Percentiles rank a stretch among this genome's conserved stretches.
phyloP scores from a whole-genome alignment of 208 protist genomes.

The Acanthamoeba rhysodes region DNA sequence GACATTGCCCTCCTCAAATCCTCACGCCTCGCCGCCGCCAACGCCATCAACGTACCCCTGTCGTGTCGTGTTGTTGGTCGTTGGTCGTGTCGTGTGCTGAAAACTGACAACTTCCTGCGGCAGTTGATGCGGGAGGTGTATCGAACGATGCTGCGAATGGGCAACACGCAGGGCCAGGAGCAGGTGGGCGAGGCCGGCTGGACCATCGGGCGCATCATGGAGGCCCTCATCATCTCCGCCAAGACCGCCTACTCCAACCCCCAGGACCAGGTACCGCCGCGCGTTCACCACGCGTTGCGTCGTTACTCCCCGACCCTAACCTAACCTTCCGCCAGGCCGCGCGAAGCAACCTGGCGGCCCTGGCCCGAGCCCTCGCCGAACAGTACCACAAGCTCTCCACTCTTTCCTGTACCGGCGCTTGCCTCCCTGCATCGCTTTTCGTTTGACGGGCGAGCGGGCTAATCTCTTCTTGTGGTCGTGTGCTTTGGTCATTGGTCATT shows the following conservation, averaged over 20 bases:
- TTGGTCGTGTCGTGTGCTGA: neutral
- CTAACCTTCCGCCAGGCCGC: neutral
- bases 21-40: constrained; percentile 6
- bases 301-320: too few relatives aligned
- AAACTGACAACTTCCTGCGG: neutral
- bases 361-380: constrained; percentile 22
- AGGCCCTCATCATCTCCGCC: constrained; percentile 65
- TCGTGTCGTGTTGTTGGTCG: too few relatives aligned
- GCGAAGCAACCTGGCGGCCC: neutral
- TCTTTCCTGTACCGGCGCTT: neutral
- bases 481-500: too few relatives aligned
- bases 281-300: too few relatives aligned
- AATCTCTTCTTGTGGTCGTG: too few relatives aligned
- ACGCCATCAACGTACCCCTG: constrained; percentile 27
- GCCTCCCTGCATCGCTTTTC: too few relatives aligned
- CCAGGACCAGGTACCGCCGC: neutral
- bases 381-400: constrained; percentile 54
- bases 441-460: too few relatives aligned
- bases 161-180: neutral
- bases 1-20: constrained; percentile 22
- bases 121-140: constrained; percentile 38
- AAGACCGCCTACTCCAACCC: constrained; percentile 48
- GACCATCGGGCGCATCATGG: constrained; percentile 33
- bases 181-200: constrained; percentile 14
- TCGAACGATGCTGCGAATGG: neutral